Evolutionary conservation across 768 basidiomycete species (phyloP).

Genomic region (Mycena rebaudengoi): DNA sequence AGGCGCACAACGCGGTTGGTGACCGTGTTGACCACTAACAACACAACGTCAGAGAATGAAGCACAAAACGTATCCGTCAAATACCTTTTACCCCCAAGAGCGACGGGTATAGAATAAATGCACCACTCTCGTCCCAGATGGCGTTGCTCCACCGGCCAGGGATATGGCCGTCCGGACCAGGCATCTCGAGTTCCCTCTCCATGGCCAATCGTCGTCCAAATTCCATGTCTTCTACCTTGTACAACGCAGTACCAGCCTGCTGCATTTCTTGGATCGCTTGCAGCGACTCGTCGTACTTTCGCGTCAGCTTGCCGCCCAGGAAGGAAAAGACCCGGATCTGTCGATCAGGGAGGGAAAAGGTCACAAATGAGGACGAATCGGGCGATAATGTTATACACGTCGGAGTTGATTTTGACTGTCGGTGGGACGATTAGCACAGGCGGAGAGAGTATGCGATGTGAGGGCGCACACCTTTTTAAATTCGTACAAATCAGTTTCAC

Average conservation of each 20-base stretch:
- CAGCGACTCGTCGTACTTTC: slow-evolving; percentile 96
- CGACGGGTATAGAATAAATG: slow-evolving; percentile 93
- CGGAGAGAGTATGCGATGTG: not conserved
- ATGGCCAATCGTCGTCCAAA: slow-evolving; percentile 95
- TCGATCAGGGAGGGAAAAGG: slow-evolving; percentile 92
- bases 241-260: slow-evolving; percentile 93
- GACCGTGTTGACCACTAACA: slow-evolving; percentile 88
- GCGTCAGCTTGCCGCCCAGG: slow-evolving; percentile 85
- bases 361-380: slow-evolving; percentile 87
- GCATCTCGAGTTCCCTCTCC: slow-evolving; percentile 90
- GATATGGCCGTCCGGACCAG: slow-evolving; percentile 74
- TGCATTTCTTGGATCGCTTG: slow-evolving; percentile 98
- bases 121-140: slow-evolving; percentile 98
- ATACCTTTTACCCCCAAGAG: slow-evolving; percentile 94
- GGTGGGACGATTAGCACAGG: slow-evolving; percentile 1
- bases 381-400: slow-evolving; percentile 94
- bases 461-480: slow-evolving; percentile 86
- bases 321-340: slow-evolving; percentile 95
- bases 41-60: not conserved
- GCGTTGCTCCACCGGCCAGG: slow-evolving; percentile 87
- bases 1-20: slow-evolving; percentile 92
- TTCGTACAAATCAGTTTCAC: slow-evolving; percentile 92
- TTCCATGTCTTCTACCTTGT: slow-evolving; percentile 98
- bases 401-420: slow-evolving; percentile 90
- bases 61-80: slow-evolving; percentile 2